phyloP scores from a whole-genome alignment of 176 grass and related monocot species.

The Oryza brachyantha region DNA sequence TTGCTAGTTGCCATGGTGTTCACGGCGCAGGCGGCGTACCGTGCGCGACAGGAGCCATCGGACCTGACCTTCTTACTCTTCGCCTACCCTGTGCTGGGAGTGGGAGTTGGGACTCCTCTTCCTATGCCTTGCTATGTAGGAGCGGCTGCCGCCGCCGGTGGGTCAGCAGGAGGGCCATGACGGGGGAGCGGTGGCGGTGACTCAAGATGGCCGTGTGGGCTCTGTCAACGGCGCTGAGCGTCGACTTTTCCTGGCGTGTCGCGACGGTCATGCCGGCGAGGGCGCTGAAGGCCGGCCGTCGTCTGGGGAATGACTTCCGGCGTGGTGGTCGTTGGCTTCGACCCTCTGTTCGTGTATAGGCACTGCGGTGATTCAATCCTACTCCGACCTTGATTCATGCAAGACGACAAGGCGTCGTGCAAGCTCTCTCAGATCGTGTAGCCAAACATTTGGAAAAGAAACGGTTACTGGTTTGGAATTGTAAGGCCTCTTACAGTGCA shows the following conservation, averaged over 20 bases:
- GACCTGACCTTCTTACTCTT: neutral
- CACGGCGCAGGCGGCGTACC: neutral
- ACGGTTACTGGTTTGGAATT: too few relatives aligned
- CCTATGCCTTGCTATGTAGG: neutral
- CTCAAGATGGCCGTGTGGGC: neutral
- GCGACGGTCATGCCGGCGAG: neutral
- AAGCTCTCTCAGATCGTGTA: too few relatives aligned
- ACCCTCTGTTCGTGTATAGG: neutral
- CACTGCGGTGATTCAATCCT: too few relatives aligned
- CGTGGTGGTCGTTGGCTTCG: neutral
- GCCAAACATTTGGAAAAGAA: too few relatives aligned
- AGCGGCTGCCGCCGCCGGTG: neutral
- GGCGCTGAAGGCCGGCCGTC: neutral
- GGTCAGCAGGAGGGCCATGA: neutral
- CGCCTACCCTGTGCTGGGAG: neutral
- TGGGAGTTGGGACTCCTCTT: neutral
- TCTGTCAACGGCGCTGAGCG: neutral
- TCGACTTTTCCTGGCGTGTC: neutral
- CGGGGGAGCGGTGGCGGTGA: neutral
- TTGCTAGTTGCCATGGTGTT: conserved; percentile 27
- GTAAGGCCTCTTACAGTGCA: too few relatives aligned
- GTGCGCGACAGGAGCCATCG: neutral
- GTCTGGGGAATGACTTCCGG: neutral
- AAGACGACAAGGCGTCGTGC: too few relatives aligned
- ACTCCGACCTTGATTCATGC: too few relatives aligned